phyloP scores from a whole-genome alignment of 352 stramenopile genomes.

The Phytophthora foliorum region DNA sequence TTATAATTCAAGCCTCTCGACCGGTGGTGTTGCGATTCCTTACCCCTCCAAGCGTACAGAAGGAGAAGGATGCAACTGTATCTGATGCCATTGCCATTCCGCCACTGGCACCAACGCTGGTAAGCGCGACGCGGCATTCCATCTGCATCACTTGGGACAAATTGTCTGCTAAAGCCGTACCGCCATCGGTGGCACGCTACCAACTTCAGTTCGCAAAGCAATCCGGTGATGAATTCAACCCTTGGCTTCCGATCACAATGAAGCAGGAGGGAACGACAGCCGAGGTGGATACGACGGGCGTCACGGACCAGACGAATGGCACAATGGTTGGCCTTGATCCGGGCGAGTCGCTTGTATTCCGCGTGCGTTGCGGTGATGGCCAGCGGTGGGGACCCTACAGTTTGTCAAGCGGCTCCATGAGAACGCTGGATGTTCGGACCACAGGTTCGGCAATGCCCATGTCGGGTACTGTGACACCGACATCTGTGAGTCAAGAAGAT shows the following conservation, averaged over 20 bases:
- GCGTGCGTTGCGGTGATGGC: slow-evolving; percentile 65
- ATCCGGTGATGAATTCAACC: slow-evolving; percentile 66
- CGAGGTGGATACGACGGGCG: slow-evolving; percentile 51
- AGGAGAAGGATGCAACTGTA: slow-evolving; percentile 41
- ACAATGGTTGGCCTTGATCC: slow-evolving; percentile 75
- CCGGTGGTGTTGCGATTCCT: slow-evolving; percentile 79
- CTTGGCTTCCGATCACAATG: slow-evolving; percentile 62
- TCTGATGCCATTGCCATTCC: slow-evolving; percentile 70
- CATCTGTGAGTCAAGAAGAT: neutral
- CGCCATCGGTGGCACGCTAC: slow-evolving; percentile 46
- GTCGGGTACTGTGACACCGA: slow-evolving; percentile 27
- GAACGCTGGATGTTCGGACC: slow-evolving; percentile 47
- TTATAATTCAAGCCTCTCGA: slow-evolving; percentile 75
- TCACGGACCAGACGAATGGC: slow-evolving; percentile 65
- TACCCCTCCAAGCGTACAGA: slow-evolving; percentile 54
- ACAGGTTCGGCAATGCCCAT: neutral
- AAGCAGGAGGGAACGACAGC: slow-evolving; percentile 55
- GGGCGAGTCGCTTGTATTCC: slow-evolving; percentile 64
- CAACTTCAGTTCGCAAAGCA: slow-evolving; percentile 77
- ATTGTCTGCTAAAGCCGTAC: slow-evolving; percentile 26
- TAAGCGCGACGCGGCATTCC: slow-evolving; percentile 69
- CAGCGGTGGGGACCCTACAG: slow-evolving; percentile 78
- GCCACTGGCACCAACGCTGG: slow-evolving; percentile 67
- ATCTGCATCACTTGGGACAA: slow-evolving; percentile 75
- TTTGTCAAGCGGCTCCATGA: slow-evolving; percentile 65